These are phyloP conservation scores for Oryza longistaminata DNA, from an alignment of 176 grass and related monocot species.

Conservation along the genomic window DNA sequence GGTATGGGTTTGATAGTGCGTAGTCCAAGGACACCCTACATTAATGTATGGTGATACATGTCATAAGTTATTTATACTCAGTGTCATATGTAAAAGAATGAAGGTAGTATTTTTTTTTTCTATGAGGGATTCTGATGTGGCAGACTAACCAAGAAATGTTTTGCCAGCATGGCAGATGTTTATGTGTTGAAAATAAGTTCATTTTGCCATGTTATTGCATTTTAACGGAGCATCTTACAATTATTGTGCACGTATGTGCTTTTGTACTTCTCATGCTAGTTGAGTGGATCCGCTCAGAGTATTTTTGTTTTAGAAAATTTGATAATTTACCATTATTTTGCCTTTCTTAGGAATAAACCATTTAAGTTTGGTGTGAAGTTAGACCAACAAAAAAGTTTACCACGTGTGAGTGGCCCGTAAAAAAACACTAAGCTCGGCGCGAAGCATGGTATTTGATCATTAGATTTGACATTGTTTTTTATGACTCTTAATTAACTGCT, in stretches of 20 bases:
- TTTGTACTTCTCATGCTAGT: neutral
- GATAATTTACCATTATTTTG: neutral
- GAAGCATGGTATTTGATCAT: neutral
- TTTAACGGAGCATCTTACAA: no score
- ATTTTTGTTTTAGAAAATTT: no score
- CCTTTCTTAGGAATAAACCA: neutral
- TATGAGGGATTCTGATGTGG: no score
- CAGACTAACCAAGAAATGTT: no score
- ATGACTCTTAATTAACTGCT: no score
- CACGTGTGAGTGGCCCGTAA: neutral
- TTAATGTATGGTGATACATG: neutral
- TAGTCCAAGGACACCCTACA: slow-evolving; percentile 59
- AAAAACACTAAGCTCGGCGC: neutral
- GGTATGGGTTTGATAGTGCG: slow-evolving; percentile 62
- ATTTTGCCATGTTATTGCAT: no score
- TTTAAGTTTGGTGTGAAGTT: neutral
- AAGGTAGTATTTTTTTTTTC: no score
- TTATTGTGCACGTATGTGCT: no score
- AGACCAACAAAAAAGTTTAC: neutral
- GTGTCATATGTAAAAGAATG: no score
- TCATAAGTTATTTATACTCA: neutral
- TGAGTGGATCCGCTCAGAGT: neutral
- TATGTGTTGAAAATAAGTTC: no score
- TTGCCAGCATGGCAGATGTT: no score
- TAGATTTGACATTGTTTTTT: no score